Conservation (phyloP, 331 rosid species). For the Dryas integrifolia region DNA sequence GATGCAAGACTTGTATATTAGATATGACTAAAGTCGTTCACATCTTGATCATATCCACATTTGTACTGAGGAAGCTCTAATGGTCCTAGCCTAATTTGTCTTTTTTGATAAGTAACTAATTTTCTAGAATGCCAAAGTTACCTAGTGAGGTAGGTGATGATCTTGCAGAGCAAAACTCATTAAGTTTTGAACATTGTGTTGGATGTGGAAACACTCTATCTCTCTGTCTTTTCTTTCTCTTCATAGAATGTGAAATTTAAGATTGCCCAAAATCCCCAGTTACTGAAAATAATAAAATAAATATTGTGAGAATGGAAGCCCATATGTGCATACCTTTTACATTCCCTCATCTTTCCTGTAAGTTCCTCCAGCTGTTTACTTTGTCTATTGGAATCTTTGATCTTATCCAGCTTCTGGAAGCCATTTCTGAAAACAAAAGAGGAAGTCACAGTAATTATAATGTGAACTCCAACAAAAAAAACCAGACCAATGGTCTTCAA, state of each 20-base stretch:
- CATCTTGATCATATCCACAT: neutral
- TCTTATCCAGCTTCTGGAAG: conserved; percentile 92
- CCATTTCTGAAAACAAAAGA: conserved; percentile 71
- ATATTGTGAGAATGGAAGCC: neutral
- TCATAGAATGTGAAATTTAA: neutral
- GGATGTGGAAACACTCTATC: neutral
- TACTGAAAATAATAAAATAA: neutral
- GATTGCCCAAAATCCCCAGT: neutral
- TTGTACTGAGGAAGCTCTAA: neutral
- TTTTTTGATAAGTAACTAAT: neutral
- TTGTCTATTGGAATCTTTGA: conserved; percentile 90
- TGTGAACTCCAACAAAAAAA: neutral
- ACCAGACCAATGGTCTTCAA: neutral
- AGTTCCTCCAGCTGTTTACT: conserved; percentile 94
- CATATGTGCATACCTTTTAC: conserved; percentile 60
- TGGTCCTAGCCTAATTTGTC: neutral
- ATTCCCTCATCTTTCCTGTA: conserved; percentile 91
- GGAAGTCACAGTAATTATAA: conserved; percentile 7
- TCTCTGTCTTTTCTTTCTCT: neutral
- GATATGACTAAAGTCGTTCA: neutral
- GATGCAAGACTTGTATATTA: neutral
- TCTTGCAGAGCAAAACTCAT: neutral
- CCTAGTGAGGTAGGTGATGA: neutral
- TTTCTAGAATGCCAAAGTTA: neutral
- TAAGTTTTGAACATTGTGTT: neutral